Evolutionary conservation across 2,329 filamentous ascomycete species (phyloP), one percentile per base, ranked within the genome.

Genomic region (Aspergillus novoparasiticus): DNA sequence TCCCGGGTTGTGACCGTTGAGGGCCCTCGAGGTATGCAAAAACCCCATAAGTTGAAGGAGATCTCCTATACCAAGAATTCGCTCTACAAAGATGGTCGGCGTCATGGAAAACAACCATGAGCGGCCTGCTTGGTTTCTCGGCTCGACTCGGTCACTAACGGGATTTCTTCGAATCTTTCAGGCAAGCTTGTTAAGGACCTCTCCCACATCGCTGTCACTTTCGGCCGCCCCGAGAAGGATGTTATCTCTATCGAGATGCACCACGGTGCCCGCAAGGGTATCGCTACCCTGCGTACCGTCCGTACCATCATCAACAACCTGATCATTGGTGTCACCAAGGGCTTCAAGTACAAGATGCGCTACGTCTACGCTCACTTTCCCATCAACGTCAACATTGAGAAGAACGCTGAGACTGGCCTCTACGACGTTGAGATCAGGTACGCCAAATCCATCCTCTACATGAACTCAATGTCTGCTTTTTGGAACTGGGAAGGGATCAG

Each of bases 281-380:
- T 99, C 80, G 95, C 95, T 79, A 92, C 94, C 75, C 93, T 99
- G 84, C 93, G 95, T 78, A 99, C 95, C 79, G 95, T 99, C 86
- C 93, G 93, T 80, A 94, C 94, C 72, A 84, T 98, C 84, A 96
- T 99, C 88, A 92, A 96, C 89, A 99, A 99, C 91, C 83, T 99
- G 85, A 92, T 99, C 84, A 90, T 94, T 78, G 95, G 95, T 83
- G 95, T 99, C 74, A 99, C 95, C 82, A 96, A 94, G 88, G 95
- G 95, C 75, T 99, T 91, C 92, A 96, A 96, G 87, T 99, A 99
- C 91, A 99, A 99, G 92, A 98, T 99, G 94, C 93, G 96, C 80
- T 99, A 99, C 87, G 95, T 99, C 84, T 99, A 99, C 84, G 95
- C 95, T 82, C 95, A 99, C 90, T 99, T 99, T 82, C 95, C 95